Evolutionary conservation across 2,329 filamentous ascomycete genomes (phyloP), one percentile per base, ranked within the genome.

Genomic region (Cercospora zeae-maydis): DNA sequence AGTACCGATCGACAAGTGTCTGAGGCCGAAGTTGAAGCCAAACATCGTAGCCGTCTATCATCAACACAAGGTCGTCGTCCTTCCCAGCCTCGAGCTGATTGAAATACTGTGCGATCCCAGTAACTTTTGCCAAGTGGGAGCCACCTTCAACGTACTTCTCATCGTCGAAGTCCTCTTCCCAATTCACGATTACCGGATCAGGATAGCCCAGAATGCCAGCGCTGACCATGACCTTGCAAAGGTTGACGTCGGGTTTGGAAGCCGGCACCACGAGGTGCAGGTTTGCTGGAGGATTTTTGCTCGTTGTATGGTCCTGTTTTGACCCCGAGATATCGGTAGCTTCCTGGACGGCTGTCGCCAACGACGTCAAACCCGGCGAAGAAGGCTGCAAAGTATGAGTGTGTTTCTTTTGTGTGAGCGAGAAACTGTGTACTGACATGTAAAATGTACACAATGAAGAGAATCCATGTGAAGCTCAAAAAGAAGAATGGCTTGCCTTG

Each of bases 1-100:
- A 69, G 58, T 63, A 70, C n/a, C 69, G 66, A 45, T 69, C 66
- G 74, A 90, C 80, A 62, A 90, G 75, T 16, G 88, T 79, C 53
- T 88, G 82, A 2, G 85, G 82, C 0, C 86, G 86, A 1, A 90
- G 78, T 72, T 90, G 88, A 63, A 89, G 84, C 76, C 86, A 85
- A 0, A 84, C 79, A 62, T 89, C 85, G 70, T 84, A 81, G 1
- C 84, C 86, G 72, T 90, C 87, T 6, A 86, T 80, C 59, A 89
- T 80, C 59, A 90, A 74, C 9, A 88, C 81, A 13, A 90, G 75
- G 71, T 90, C 88, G 2, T 73, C 71, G 34, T 74, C 69, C 24
- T 63, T 52, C 1, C 53, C 58, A 4, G 61, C 16, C 9, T 62
- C 54, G 7, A 74, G 57, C 10, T 31, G 16, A 2, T 66, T 36